These are phyloP conservation scores for Trypanosoma conorhini DNA, from an alignment of 208 protist species.

Conservation along the genomic window DNA sequence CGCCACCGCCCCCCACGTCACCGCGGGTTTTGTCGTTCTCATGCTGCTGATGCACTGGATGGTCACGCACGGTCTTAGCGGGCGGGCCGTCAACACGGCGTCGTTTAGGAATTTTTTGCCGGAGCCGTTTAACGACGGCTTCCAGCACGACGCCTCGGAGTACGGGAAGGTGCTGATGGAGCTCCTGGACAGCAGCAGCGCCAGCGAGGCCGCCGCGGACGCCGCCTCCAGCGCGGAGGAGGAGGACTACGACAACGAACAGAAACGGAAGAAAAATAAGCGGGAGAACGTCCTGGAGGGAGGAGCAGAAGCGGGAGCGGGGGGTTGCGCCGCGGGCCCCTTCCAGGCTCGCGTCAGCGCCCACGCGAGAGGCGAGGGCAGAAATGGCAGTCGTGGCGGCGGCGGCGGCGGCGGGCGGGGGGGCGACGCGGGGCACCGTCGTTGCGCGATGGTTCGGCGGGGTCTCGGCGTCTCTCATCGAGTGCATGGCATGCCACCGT, in stretches of 20 bases:
- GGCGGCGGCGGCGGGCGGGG: not conserved
- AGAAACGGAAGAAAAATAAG: not conserved
- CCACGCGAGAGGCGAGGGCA: not conserved
- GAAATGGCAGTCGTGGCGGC: not conserved
- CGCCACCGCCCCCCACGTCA: conserved; percentile 13
- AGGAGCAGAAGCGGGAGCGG: not conserved
- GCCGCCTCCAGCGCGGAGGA: not conserved
- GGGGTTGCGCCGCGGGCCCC: not conserved
- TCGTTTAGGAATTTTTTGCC: conserved; percentile 41
- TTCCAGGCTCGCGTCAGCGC: not conserved
- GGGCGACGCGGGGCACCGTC: conserved; percentile 5
- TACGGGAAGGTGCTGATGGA: conserved; percentile 65
- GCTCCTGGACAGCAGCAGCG: conserved; percentile 36
- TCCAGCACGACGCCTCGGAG: conserved; percentile 80
- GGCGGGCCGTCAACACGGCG: conserved; percentile 29
- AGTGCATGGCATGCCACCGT: conserved; percentile 38
- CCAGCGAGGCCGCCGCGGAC: conserved; percentile 5
- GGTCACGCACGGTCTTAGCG: conserved; percentile 20
- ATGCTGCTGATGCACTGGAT: conserved; percentile 61
- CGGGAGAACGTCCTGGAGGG: not conserved
- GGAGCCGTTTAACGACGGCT: conserved; percentile 48
- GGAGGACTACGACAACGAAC: not conserved
- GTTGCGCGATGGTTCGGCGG: conserved; percentile 65
- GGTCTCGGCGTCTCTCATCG: conserved; percentile 36
- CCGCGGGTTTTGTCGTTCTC: conserved; percentile 36